Base-by-base conservation (phyloP, 371 early-diverging fungal species). In the Mucor irregularis region DNA sequence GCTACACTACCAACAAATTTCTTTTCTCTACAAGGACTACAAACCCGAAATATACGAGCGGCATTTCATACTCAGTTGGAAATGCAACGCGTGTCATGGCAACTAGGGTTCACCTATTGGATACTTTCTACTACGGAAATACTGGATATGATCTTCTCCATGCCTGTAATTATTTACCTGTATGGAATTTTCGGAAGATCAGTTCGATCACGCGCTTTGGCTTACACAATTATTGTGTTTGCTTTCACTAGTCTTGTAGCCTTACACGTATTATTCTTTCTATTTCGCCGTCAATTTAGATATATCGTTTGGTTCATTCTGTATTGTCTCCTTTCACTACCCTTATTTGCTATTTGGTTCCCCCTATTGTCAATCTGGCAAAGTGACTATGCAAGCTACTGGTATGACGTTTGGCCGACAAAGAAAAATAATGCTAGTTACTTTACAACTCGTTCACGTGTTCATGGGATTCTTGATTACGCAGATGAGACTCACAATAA, bases 381-480 rank as follows among this genome's bases (percentile, higher is more conserved):
- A n/a, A 66, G 66, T 14, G 65, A 79, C 31, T 53, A 68, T 58
- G 64, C 69, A 8, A 59, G 67, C 2, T 61, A 54, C 8, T 76
- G 80, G 80, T 79, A 76, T 49, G 74, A 79, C 47, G 61, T 71
- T 6, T 74, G 74, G 76, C 69, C 71, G 4, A 71, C 64, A 0
- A 30, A 54, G 16, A 49, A 53, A 0, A 22, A 22, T 9, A 33
- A 44, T 1, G 33, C 61, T 10, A 58, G 60, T 2, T 9, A 42
- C 11, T 24, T 11, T 8, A 42, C n/a, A n/a, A n/a, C n/a, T n/a
- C n/a, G n/a, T n/a, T n/a, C n/a, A n/a, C 73, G 73, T 2, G 33
- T 59, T 2, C 79, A 78, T 38, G 79, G 79, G 5, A 58, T 71
- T 21, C 57, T 76, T 10, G 74, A 76, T 31, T 25, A 22, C 19